Percentiles rank a stretch among this genome's conserved stretches.
These are phyloP conservation scores for Neurospora sp. DNA, from an alignment of 2,329 filamentous ascomycete genomes.

Conservation along the genomic window DNA sequence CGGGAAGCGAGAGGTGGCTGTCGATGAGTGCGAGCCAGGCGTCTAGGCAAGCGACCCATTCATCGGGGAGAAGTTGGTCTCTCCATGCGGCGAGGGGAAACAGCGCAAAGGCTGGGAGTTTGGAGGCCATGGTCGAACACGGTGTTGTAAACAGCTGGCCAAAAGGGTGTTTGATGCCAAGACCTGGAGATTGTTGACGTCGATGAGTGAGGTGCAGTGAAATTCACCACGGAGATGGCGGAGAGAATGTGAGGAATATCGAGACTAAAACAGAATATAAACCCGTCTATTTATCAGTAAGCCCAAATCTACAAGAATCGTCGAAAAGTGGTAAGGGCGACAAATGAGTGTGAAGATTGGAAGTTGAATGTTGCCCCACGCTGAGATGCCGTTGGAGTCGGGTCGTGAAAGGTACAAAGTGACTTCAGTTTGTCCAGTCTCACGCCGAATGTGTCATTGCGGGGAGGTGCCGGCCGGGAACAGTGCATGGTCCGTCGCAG, in stretches of 20 bases:
- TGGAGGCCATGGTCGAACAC: slow-evolving; percentile 4
- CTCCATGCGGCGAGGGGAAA: slow-evolving; percentile 64
- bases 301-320: not conserved
- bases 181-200: not conserved
- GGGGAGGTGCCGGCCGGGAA: not conserved
- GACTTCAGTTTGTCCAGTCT: slow-evolving; percentile 1
- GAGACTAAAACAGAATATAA: not conserved
- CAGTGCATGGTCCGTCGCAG: not conserved
- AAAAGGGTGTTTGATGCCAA: not conserved
- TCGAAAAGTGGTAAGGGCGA: not conserved
- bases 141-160: not conserved
- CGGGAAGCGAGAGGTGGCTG: slow-evolving; percentile 51
- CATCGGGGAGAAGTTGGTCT: slow-evolving; percentile 52
- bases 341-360: not conserved
- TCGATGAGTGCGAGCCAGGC: slow-evolving; percentile 64
- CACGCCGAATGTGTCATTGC: slow-evolving; percentile 33
- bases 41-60: slow-evolving; percentile 71
- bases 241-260: not conserved
- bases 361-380: not conserved
- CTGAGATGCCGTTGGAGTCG: not conserved
- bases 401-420: not conserved
- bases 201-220: not conserved
- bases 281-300: not conserved
- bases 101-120: slow-evolving; percentile 62
- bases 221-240: not conserved